Evolutionary conservation across 2,329 filamentous ascomycete genomes (phyloP).

Genomic region (Xylogone sp.): DNA sequence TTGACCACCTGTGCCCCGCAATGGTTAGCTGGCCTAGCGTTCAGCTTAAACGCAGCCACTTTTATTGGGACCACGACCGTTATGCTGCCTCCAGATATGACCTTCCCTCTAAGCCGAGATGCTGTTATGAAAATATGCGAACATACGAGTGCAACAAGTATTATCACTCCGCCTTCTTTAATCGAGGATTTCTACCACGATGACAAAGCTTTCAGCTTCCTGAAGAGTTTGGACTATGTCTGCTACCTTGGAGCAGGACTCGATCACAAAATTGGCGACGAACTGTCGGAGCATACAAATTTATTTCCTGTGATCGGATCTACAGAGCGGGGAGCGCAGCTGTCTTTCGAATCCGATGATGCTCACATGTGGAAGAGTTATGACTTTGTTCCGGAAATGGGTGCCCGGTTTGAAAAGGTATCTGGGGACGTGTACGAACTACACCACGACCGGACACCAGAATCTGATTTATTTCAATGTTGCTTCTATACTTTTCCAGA

Average conservation of each 20-base stretch:
- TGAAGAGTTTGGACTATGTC: not conserved
- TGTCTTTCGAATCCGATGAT: not conserved
- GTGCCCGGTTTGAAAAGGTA: not conserved
- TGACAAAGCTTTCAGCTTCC: not conserved
- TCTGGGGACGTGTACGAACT: not conserved
- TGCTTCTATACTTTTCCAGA: constrained; percentile 1
- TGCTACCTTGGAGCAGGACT: not conserved
- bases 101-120: not conserved
- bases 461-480: not conserved
- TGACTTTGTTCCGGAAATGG: constrained; percentile 1
- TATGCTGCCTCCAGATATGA: not conserved
- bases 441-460: not conserved
- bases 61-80: not conserved
- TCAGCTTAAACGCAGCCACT: not conserved
- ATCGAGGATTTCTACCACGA: not conserved
- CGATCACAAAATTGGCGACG: not conserved
- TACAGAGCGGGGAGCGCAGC: not conserved
- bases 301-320: not conserved
- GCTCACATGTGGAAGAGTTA: not conserved
- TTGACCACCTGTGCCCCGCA: not conserved
- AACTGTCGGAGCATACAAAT: not conserved
- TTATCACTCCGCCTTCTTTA: not conserved
- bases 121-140: not conserved
- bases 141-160: not conserved
- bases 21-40: not conserved